Conservation (phyloP, 306 rosid genomes). For the Medicago ruthenica region DNA sequence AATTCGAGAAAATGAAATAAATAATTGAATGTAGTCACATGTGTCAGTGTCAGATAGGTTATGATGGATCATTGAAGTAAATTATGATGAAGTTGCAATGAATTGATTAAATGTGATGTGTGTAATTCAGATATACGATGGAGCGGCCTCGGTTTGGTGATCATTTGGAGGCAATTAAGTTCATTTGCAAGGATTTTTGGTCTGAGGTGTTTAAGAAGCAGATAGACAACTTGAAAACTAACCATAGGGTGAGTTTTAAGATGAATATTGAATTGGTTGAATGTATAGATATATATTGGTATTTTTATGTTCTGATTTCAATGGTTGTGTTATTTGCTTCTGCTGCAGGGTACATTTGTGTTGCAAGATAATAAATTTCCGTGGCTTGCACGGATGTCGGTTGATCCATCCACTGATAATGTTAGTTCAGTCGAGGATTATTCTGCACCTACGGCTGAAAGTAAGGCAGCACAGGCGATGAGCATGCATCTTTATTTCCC, state of each 20-base stretch:
- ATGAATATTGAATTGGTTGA: constrained; percentile 11
- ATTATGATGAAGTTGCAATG: constrained; percentile 19
- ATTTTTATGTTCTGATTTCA: constrained; percentile 29
- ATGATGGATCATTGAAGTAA: constrained; percentile 4
- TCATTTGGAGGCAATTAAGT: constrained; percentile 94
- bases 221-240: constrained; percentile 96
- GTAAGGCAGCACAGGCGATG: constrained; percentile 67
- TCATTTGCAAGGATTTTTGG: constrained; percentile 99
- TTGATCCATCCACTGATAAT: constrained; percentile 65
- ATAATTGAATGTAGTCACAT: too few relatives aligned
- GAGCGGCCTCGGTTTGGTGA: constrained; percentile 95
- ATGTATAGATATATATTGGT: not conserved
- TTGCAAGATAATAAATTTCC: constrained; percentile 90
- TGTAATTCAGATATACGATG: constrained; percentile 75
- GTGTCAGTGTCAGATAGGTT: not conserved
- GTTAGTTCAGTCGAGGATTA: constrained; percentile 60
- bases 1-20: too few relatives aligned
- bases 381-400: constrained; percentile 87
- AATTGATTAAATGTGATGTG: constrained; percentile 18
- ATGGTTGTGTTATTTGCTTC: constrained; percentile 21
- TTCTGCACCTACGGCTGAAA: constrained; percentile 60
- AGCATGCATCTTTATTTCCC: constrained; percentile 97
- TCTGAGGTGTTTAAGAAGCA: constrained; percentile 98
- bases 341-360: constrained; percentile 88
- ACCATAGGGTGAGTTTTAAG: constrained; percentile 71